Evolutionary conservation across 2,329 filamentous ascomycete species (phyloP), one percentile per base, ranked within the genome.

Genomic region (Podosphaera xanthii): DNA sequence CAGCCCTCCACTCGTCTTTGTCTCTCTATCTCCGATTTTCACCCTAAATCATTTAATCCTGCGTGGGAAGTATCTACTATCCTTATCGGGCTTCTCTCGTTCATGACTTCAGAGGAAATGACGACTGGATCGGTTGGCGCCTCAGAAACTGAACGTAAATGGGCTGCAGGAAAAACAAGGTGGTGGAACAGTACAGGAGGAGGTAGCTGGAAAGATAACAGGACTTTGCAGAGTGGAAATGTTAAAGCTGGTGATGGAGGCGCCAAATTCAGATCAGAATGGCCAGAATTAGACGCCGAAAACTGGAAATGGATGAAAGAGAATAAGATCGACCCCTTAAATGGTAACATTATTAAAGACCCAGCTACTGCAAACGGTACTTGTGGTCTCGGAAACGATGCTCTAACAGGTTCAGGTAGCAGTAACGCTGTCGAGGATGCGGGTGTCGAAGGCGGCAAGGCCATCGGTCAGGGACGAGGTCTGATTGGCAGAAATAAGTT

Each of bases 41-140:
- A 98, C 70, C 92, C 92, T 3, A 94, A 94, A 71, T 91, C 86
- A 35, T 98, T 97, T 76, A 98, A 98, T 70, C 92, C 92, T 1
- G 90, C 92, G 0, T 98, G 92, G 92, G 91, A 95, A 69, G 92
- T 98, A 6, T 91, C 86, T 59, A 98, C 92, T 0, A 98, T 98
- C 63, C 75, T 98, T 14, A 94, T 94, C 59, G 92, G 92, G 8
- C 79, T 98, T 35, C 76, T 97, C 62, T 94, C 86, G 46, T 98
- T 98, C 72, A 98, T 98, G 92, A 97, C 91, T 2, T 88, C 87
- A 64, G 91, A 98, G 69, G 92, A 98, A 74, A 96, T 97, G 86
- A 98, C 92, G 0, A 97, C 92, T 0, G 92, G 92, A 1, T 90
- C 84, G 36, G 81, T 98, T 36, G 83, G 84, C 4, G 87, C 83